Evolutionary conservation across 2,329 filamentous ascomycete genomes (phyloP).

Genomic region (Rhynchosporium graminicola): DNA sequence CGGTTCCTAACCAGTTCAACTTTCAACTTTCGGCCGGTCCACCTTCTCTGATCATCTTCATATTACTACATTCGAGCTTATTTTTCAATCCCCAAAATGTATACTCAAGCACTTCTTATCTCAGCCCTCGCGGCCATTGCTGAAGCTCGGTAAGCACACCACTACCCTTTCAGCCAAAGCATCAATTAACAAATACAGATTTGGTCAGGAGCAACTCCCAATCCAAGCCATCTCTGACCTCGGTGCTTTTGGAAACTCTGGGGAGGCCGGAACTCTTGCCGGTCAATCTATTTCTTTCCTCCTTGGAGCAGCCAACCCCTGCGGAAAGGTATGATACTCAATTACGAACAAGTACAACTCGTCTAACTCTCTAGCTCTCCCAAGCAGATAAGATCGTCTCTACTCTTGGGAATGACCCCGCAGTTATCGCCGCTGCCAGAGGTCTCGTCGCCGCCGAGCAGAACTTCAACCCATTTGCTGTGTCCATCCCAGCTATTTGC

Average conservation of each 20-base stretch:
- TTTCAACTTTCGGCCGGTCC: conserved; percentile 33
- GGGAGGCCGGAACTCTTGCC: conserved; percentile 49
- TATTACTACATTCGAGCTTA: conserved; percentile 8
- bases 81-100: conserved; percentile 29
- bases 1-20: conserved; percentile 21
- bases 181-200: conserved; percentile 43
- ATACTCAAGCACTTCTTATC: conserved; percentile 31
- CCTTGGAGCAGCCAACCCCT: conserved; percentile 64
- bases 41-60: conserved; percentile 16
- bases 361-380: conserved; percentile 44
- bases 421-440: conserved; percentile 62
- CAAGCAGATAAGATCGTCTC: conserved; percentile 65
- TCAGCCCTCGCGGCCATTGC: conserved; percentile 30
- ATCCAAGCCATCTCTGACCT: conserved; percentile 57
- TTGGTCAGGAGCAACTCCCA: conserved; percentile 62
- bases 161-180: neutral
- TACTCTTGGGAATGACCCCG: conserved; percentile 57
- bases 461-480: conserved; percentile 70
- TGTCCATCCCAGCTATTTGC: conserved; percentile 62
- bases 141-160: conserved; percentile 36
- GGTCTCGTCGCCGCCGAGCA: conserved; percentile 67
- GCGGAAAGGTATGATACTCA: conserved; percentile 51
- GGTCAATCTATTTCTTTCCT: conserved; percentile 62
- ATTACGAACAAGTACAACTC: neutral
- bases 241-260: conserved; percentile 48